These are phyloP conservation scores for Clitoria ternatea DNA, from an alignment of 306 rosid genomes.

Conservation along the genomic window DNA sequence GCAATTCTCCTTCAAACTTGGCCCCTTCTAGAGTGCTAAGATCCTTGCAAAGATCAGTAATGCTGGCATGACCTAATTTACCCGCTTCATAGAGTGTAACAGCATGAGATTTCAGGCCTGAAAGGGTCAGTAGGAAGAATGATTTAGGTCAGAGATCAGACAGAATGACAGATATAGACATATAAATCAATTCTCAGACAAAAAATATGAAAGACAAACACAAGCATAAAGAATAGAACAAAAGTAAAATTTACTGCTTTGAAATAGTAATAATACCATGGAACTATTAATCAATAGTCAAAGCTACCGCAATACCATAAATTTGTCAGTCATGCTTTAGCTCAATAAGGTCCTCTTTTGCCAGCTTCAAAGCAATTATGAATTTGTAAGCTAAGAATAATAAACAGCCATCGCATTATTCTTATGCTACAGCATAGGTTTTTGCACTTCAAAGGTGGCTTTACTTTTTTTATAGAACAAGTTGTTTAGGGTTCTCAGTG, in stretches of 20 bases:
- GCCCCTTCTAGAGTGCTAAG: slow-evolving; percentile 87
- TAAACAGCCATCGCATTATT: background rate
- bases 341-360: background rate
- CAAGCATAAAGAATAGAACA: background rate
- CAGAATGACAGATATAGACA: background rate
- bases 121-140: slow-evolving; percentile 18
- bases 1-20: slow-evolving; percentile 95
- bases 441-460: background rate
- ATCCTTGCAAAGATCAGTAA: slow-evolving; percentile 93
- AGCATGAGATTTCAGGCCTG: slow-evolving; percentile 98
- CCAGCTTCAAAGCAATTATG: background rate
- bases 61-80: slow-evolving; percentile 86
- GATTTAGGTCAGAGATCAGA: slow-evolving; percentile 14
- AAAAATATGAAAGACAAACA: background rate
- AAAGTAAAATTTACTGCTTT: slow-evolving; percentile 5
- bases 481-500: background rate
- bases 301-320: background rate
- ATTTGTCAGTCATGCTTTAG: background rate
- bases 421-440: background rate
- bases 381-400: background rate
- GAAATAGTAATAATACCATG: background rate
- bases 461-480: background rate
- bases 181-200: background rate
- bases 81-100: slow-evolving; percentile 98
- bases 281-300: background rate